Evolutionary conservation across 2,329 filamentous ascomycete genomes (phyloP), one percentile per base, ranked within the genome.

Genomic region (Cytospora schulzeri): DNA sequence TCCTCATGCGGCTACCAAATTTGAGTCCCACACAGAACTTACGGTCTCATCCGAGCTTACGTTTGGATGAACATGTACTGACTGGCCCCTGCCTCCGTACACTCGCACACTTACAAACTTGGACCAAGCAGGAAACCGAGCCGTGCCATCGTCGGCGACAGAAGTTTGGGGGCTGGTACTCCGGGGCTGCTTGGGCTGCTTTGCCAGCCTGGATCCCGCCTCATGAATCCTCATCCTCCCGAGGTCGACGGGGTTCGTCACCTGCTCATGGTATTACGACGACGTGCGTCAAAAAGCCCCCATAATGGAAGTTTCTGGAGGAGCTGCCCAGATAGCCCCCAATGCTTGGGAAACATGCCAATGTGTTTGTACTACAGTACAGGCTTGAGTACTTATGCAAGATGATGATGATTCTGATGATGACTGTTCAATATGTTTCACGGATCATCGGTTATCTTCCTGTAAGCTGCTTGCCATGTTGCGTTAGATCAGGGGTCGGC

Each of bases 141-240:
- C 41, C n/a, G 41, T 35, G 33, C 33, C 19, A 24, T 9, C 45
- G n/a, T 48, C 45, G 45, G 24, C 22, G 9, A 48, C 11, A 24
- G 45, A 45, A 45, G 9, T 45, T 22, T 15, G 19, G 31, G 41
- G n/a, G 41, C 19, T 15, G 41, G 8, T 7, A 9, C 28, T 24
- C 41, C n/a, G 48, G 29, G 14, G 51, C 33, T 35, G 38, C 33
- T 41, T 51, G 51, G 59, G 41, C 26, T 26, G 55, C 24, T 15
- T 12, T 26, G 22, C 52, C 52, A 22, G 52, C 33, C 52, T 52
- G 52, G 52, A 62, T 35, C 28, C 38, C 59, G 52, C 52, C 52
- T 50, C 45, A 26, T 22, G 41, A 48, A 48, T 33, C 33, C 38
- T 41, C 17, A 9, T 41, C 58, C 29, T n/a, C n/a, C n/a, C n/a